Conservation (phyloP, 2,329 filamentous ascomycete genomes). For the Fusarium piperis region DNA sequence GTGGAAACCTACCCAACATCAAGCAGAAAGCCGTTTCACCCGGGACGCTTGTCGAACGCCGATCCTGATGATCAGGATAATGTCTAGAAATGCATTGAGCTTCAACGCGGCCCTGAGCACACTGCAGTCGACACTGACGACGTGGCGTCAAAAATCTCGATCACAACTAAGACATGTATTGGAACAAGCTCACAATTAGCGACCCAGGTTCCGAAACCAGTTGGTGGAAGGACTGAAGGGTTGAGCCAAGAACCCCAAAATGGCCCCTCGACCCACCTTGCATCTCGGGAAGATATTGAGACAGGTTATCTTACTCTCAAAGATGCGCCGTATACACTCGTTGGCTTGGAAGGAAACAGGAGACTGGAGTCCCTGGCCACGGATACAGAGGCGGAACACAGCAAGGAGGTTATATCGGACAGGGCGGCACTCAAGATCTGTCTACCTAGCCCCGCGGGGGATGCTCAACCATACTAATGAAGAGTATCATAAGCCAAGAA, state of each 20-base stretch:
- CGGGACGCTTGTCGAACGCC: background rate
- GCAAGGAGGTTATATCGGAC: background rate
- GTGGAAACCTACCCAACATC: conserved; percentile 21
- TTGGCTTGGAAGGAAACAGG: background rate
- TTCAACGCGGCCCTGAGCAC: background rate
- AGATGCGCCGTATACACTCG: background rate
- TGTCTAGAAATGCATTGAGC: background rate
- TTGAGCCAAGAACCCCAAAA: conserved; percentile 7
- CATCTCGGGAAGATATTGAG: background rate
- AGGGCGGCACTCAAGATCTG: background rate
- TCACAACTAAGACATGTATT: conserved; percentile 35
- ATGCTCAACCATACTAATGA: background rate
- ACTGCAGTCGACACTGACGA: background rate
- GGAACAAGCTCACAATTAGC: conserved; percentile 12
- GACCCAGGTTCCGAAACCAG: background rate
- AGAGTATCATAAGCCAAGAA: background rate
- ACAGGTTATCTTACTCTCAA: background rate
- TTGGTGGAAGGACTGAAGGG: background rate
- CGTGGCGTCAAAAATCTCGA: background rate
- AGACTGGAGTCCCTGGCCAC: background rate
- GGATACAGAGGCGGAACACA: background rate
- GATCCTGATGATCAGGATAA: conserved; percentile 23
- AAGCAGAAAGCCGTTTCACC: background rate
- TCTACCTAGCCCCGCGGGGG: background rate
- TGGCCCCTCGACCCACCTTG: conserved; percentile 9